Percentiles rank a stretch among this genome's conserved stretches.
Evolutionary conservation across 768 basidiomycete species (phyloP).

Genomic region (Pleurotus platypus): DNA sequence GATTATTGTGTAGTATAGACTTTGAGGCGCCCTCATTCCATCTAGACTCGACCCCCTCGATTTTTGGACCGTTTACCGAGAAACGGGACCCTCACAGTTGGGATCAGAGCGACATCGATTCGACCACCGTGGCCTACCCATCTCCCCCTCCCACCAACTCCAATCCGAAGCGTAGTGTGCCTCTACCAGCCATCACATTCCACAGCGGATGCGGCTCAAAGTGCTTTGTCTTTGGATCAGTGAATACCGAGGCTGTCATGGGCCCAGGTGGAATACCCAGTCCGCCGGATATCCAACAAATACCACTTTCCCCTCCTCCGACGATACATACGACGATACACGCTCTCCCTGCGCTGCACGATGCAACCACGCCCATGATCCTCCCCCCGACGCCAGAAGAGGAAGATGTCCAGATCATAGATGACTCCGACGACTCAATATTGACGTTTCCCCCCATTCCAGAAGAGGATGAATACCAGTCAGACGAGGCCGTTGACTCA

Average conservation of each 20-base stretch:
- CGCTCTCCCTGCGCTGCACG: slow-evolving; percentile 30
- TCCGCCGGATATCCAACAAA: slow-evolving; percentile 26
- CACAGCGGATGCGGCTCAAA: slow-evolving; percentile 4
- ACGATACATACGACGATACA: slow-evolving; percentile 34
- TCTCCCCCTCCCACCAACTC: slow-evolving; percentile 25
- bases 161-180: slow-evolving; percentile 22
- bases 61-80: background rate
- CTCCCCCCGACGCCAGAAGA: slow-evolving; percentile 3
- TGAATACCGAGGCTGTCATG: background rate
- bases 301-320: slow-evolving; percentile 38
- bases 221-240: background rate
- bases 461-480: slow-evolving; percentile 13
- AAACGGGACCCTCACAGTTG: slow-evolving; percentile 8
- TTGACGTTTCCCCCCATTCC: background rate
- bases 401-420: background rate
- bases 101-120: slow-evolving; percentile 11
- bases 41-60: background rate
- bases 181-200: slow-evolving; percentile 15
- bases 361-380: background rate
- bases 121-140: slow-evolving; percentile 8
- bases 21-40: background rate
- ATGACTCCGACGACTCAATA: background rate
- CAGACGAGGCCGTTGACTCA: background rate
- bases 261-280: slow-evolving; percentile 24
- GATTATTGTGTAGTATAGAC: slow-evolving; percentile 7